These are phyloP conservation scores for Paulownia fortunei DNA, from an alignment of 257 asterid species.

Conservation along the genomic window DNA sequence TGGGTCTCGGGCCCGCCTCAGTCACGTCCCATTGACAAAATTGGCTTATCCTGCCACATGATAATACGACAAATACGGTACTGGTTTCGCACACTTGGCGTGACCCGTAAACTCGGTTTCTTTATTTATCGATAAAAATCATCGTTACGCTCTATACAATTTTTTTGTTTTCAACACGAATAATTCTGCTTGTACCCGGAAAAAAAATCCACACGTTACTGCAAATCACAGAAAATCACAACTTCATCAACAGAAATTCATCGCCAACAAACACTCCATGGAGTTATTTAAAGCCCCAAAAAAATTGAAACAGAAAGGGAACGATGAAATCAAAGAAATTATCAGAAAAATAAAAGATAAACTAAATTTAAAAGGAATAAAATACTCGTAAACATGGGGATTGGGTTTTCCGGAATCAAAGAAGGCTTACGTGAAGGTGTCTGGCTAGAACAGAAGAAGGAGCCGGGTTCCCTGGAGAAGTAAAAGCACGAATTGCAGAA, in stretches of 20 bases:
- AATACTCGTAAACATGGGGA: not conserved
- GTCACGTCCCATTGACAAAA: not conserved
- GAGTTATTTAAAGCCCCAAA: not conserved
- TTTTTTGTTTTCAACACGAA: not conserved
- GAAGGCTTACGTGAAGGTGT: slow-evolving; percentile 65
- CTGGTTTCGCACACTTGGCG: slow-evolving; percentile 29
- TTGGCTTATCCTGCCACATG: slow-evolving; percentile 29
- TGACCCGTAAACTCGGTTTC: slow-evolving; percentile 26
- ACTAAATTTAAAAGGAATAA: not conserved
- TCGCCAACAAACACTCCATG: not conserved
- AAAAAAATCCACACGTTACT: not conserved
- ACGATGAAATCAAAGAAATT: not conserved
- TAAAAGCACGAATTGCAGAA: slow-evolving; percentile 65
- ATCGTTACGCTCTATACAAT: slow-evolving; percentile 35
- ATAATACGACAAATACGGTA: slow-evolving; percentile 10
- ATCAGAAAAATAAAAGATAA: not conserved
- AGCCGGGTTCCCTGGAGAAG: slow-evolving; percentile 48
- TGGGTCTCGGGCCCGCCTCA: not conserved
- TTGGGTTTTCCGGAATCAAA: not conserved
- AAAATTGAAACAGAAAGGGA: not conserved
- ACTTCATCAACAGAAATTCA: slow-evolving; percentile 1
- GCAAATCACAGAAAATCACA: slow-evolving; percentile 10
- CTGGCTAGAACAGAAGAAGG: slow-evolving; percentile 53
- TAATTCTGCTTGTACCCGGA: not conserved
- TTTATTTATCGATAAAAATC: slow-evolving; percentile 17